Conservation (phyloP, 768 basidiomycete genomes). For the Lactifluus echinatus region DNA sequence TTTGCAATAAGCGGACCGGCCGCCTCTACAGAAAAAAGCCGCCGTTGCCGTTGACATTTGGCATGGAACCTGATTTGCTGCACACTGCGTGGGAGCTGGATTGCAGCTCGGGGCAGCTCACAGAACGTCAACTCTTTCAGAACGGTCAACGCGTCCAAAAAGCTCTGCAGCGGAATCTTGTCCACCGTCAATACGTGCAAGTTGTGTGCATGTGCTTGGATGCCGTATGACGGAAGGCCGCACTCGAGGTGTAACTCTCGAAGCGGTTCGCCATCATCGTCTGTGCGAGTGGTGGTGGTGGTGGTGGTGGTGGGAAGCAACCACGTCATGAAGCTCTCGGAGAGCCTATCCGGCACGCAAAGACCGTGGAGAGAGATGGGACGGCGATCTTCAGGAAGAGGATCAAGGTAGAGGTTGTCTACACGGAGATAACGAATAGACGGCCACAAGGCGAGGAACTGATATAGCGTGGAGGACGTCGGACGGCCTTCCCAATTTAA, state of each 20-base stretch:
- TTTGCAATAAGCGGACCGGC: background rate
- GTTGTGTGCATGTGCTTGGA: background rate
- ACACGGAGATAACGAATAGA: constrained; percentile 13
- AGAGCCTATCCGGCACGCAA: constrained; percentile 3
- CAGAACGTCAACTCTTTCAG: constrained; percentile 6
- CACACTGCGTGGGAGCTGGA: constrained; percentile 5
- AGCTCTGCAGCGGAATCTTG: constrained; percentile 4
- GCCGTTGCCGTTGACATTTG: background rate
- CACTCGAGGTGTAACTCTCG: constrained; percentile 13
- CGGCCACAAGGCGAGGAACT: constrained; percentile 10
- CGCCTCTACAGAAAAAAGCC: too few species aligned
- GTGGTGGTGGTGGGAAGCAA: background rate
- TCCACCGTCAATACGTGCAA: constrained; percentile 11
- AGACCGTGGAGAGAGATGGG: constrained; percentile 4
- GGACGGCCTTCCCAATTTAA: constrained; percentile 18
- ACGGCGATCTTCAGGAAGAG: constrained; percentile 2
- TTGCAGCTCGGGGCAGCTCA: background rate
- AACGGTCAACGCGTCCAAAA: constrained; percentile 7
- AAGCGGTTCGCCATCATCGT: constrained; percentile 3
- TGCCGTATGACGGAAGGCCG: background rate
- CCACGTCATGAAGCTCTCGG: constrained; percentile 10
- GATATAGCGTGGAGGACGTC: constrained; percentile 5
- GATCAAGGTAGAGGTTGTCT: constrained; percentile 6
- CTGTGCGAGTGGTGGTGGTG: too few species aligned
- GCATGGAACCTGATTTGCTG: background rate